These are phyloP conservation scores for Colletotrichum zoysiae DNA, from an alignment of 2,329 filamentous ascomycete genomes.

Conservation along the genomic window DNA sequence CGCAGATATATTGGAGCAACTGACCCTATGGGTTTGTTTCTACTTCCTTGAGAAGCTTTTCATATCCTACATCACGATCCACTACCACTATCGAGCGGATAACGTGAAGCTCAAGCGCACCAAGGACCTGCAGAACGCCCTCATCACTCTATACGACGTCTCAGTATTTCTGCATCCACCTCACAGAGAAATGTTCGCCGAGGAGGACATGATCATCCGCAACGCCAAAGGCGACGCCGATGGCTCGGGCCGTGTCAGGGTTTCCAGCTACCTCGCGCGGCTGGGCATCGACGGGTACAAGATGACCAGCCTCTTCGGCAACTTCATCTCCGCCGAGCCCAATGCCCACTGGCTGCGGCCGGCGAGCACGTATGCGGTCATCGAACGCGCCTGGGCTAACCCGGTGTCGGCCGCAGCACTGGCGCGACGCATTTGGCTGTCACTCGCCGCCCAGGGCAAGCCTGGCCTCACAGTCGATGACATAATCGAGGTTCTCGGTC, in stretches of 20 bases:
- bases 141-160: conserved; percentile 47
- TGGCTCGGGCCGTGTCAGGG: conserved; percentile 44
- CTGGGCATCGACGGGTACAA: conserved; percentile 47
- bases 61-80: conserved; percentile 48
- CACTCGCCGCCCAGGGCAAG: conserved; percentile 45
- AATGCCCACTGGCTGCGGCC: conserved; percentile 47
- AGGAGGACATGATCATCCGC: conserved; percentile 46
- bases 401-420: conserved; percentile 46
- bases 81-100: conserved; percentile 48
- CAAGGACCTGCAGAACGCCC: conserved; percentile 47
- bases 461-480: conserved; percentile 43
- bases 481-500: conserved; percentile 47
- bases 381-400: conserved; percentile 47
- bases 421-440: conserved; percentile 48
- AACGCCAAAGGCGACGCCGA: conserved; percentile 46
- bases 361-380: conserved; percentile 45
- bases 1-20: conserved; percentile 19
- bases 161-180: conserved; percentile 46
- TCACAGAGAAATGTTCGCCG: conserved; percentile 42
- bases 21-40: conserved; percentile 46
- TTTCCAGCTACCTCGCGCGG: conserved; percentile 45
- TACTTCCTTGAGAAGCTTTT: conserved; percentile 48
- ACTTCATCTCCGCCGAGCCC: conserved; percentile 45
- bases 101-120: conserved; percentile 33
- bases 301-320: conserved; percentile 46